Conservation (phyloP, 306 rosid species). For the Begonia loranthoides region DNA sequence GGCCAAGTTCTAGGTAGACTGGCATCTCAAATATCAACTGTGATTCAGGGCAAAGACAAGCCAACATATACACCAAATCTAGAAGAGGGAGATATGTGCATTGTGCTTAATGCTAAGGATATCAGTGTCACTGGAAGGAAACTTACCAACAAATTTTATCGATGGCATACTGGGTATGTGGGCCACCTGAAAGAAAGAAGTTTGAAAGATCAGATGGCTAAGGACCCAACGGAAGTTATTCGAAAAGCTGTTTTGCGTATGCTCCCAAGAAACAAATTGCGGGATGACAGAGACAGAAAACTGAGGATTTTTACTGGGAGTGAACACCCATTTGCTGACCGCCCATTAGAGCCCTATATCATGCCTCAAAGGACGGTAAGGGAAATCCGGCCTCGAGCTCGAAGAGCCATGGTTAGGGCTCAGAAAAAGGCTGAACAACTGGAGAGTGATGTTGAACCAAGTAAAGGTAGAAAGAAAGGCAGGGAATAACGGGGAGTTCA, state of each 20-base stretch:
- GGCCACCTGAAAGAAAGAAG: constrained; percentile 82
- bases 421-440: constrained; percentile 70
- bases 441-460: constrained; percentile 20
- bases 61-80: constrained; percentile 85
- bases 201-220: constrained; percentile 75
- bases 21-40: constrained; percentile 93
- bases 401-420: constrained; percentile 86
- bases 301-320: constrained; percentile 63
- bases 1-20: constrained; percentile 94
- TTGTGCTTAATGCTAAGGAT: constrained; percentile 92
- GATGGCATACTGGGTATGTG: constrained; percentile 95
- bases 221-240: constrained; percentile 90
- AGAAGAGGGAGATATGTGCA: constrained; percentile 93
- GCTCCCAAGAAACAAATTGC: constrained; percentile 88
- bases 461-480: constrained; percentile 31
- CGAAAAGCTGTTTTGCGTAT: constrained; percentile 92
- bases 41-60: constrained; percentile 83
- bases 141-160: constrained; percentile 71
- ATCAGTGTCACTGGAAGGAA: constrained; percentile 76
- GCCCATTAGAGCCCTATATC: constrained; percentile 57
- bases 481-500: too few species aligned
- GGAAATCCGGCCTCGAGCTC: constrained; percentile 72
- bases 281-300: constrained; percentile 87
- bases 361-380: constrained; percentile 72
- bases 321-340: constrained; percentile 78